These are phyloP conservation scores for Podospora conica DNA, from an alignment of 495 filamentous ascomycete species.

Conservation along the genomic window DNA sequence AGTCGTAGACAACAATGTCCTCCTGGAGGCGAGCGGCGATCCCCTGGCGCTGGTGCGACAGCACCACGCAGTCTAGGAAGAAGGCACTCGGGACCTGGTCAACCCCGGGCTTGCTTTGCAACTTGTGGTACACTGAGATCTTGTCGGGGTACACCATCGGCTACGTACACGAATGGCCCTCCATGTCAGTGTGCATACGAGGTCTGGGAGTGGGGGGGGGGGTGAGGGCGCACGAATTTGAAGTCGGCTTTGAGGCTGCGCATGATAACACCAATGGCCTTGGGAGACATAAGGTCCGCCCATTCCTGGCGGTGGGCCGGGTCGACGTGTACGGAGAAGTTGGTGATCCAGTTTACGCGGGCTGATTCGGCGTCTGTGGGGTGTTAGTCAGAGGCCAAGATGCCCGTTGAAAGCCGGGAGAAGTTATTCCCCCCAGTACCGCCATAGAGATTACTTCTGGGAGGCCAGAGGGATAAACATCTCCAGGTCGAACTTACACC, in stretches of 20 bases:
- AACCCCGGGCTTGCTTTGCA: conserved; percentile 40
- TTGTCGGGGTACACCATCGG: conserved; percentile 85
- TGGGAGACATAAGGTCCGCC: conserved; percentile 62
- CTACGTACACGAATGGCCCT: conserved; percentile 36
- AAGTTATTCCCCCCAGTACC: neutral
- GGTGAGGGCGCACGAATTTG: conserved; percentile 66
- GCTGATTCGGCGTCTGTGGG: conserved; percentile 72
- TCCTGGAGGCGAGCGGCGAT: conserved; percentile 74
- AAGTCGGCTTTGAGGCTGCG: conserved; percentile 77
- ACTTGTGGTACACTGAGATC: conserved; percentile 83
- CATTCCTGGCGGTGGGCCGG: conserved; percentile 59
- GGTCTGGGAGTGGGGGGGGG: neutral
- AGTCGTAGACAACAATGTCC: conserved; percentile 84
- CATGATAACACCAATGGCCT: conserved; percentile 68
- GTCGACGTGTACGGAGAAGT: conserved; percentile 67
- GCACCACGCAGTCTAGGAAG: conserved; percentile 53
- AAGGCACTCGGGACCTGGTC: conserved; percentile 29
- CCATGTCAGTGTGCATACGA: neutral
- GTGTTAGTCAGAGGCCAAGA: conserved; percentile 53
- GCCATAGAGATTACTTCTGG: neutral
- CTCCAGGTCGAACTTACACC: neutral
- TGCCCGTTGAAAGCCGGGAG: neutral
- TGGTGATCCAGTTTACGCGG: conserved; percentile 74
- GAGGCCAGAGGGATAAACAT: neutral
- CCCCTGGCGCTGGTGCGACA: conserved; percentile 75